A percentile compares a stretch with the other conserved stretches of the same genome.
Conservation (phyloP, 2,329 filamentous ascomycete genomes). For the Gremmenia infestans region DNA sequence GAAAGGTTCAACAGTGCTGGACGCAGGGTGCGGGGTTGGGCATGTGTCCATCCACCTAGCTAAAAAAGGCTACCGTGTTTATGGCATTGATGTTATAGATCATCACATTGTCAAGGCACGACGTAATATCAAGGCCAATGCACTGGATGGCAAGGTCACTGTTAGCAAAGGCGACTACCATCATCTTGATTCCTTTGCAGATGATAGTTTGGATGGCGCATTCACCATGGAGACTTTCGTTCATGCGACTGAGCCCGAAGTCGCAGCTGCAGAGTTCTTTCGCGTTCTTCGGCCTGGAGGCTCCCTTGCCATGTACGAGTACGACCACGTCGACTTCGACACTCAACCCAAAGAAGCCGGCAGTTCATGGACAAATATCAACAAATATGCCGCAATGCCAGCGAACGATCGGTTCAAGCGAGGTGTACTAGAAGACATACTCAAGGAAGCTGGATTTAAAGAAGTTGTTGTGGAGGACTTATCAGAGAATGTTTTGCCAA, state of each 20-base stretch:
- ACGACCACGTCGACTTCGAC: slow-evolving; percentile 36
- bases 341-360: slow-evolving; percentile 28
- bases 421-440: slow-evolving; percentile 37
- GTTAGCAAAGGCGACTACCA: slow-evolving; percentile 47
- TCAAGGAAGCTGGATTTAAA: slow-evolving; percentile 32
- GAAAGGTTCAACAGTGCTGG: slow-evolving; percentile 41
- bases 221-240: slow-evolving; percentile 55
- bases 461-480: slow-evolving; percentile 41
- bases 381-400: slow-evolving; percentile 42
- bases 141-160: slow-evolving; percentile 34
- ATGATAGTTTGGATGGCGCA: slow-evolving; percentile 42
- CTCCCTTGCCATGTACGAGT: slow-evolving; percentile 41
- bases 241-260: slow-evolving; percentile 44
- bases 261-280: slow-evolving; percentile 42
- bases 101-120: slow-evolving; percentile 42
- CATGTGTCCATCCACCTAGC: slow-evolving; percentile 47
- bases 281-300: slow-evolving; percentile 45
- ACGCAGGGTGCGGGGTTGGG: slow-evolving; percentile 47
- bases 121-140: slow-evolving; percentile 35
- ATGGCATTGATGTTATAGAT: slow-evolving; percentile 45
- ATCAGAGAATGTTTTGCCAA: slow-evolving; percentile 43
- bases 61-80: slow-evolving; percentile 36
- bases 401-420: slow-evolving; percentile 36
- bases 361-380: slow-evolving; percentile 35
- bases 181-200: slow-evolving; percentile 38